These are phyloP conservation scores for Nothomitra cinnamomea DNA, from an alignment of 2,329 filamentous ascomycete species.

Conservation along the genomic window DNA sequence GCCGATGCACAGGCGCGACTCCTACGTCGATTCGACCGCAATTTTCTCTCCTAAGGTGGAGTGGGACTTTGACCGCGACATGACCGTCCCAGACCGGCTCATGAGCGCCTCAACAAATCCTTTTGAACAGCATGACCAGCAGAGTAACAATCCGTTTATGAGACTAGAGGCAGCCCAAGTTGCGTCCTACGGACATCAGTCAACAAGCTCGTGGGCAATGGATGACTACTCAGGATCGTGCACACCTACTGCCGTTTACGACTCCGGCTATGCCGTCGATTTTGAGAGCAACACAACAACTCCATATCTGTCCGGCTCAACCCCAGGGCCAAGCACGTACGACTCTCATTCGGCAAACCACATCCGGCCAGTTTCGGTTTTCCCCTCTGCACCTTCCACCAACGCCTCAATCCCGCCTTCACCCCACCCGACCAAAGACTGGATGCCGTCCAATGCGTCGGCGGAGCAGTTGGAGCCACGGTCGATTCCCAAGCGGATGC, in stretches of 20 bases:
- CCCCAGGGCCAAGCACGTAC: background rate
- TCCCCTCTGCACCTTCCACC: slow-evolving; percentile 25
- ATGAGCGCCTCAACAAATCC: slow-evolving; percentile 39
- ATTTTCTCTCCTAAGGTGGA: slow-evolving; percentile 51
- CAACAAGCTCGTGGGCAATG: slow-evolving; percentile 40
- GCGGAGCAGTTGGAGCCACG: slow-evolving; percentile 9
- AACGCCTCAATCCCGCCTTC: slow-evolving; percentile 34
- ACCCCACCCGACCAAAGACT: slow-evolving; percentile 43
- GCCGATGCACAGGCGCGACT: slow-evolving; percentile 47
- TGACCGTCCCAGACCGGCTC: slow-evolving; percentile 13
- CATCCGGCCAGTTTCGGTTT: slow-evolving; percentile 31
- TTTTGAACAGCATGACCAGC: slow-evolving; percentile 30
- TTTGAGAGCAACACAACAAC: slow-evolving; percentile 27
- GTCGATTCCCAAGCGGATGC: slow-evolving; percentile 37
- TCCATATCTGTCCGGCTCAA: slow-evolving; percentile 1
- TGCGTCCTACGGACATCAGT: slow-evolving; percentile 28
- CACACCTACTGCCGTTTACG: slow-evolving; percentile 57
- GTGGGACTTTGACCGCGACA: slow-evolving; percentile 32
- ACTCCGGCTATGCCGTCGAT: slow-evolving; percentile 36
- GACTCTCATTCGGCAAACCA: slow-evolving; percentile 15
- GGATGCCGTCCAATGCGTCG: slow-evolving; percentile 21
- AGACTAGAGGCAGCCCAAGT: slow-evolving; percentile 35
- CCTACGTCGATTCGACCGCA: slow-evolving; percentile 37
- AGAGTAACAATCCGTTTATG: slow-evolving; percentile 42
- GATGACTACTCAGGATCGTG: slow-evolving; percentile 50